Conservation (phyloP, 1,284 basidiomycete species). For the Moniliophthora roreri region DNA sequence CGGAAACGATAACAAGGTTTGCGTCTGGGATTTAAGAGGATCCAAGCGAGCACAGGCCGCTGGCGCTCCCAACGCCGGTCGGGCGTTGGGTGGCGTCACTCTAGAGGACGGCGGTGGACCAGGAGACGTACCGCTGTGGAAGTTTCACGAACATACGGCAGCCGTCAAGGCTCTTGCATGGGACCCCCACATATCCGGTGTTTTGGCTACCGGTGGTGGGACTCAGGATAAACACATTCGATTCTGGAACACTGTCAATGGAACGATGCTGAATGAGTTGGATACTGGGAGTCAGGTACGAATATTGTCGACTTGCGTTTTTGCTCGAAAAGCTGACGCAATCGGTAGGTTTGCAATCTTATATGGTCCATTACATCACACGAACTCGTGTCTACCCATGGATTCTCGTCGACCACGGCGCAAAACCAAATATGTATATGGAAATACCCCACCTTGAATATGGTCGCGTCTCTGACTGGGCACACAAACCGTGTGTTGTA, state of each 20-base stretch:
- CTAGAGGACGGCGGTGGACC: slow-evolving; percentile 38
- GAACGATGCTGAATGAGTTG: slow-evolving; percentile 80
- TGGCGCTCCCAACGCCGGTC: slow-evolving; percentile 20
- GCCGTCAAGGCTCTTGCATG: slow-evolving; percentile 98
- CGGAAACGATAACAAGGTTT: slow-evolving; percentile 98
- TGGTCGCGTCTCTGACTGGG: slow-evolving; percentile 93
- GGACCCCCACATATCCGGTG: slow-evolving; percentile 92
- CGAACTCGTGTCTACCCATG: slow-evolving; percentile 97
- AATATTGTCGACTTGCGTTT: slow-evolving; percentile 8
- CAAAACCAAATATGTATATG: slow-evolving; percentile 99
- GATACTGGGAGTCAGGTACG: slow-evolving; percentile 93
- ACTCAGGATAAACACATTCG: slow-evolving; percentile 97
- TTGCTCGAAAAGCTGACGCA: background rate
- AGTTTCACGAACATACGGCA: slow-evolving; percentile 95
- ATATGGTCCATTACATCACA: slow-evolving; percentile 96
- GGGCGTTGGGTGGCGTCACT: slow-evolving; percentile 27
- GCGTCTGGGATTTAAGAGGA: slow-evolving; percentile 88
- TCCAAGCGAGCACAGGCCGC: slow-evolving; percentile 42
- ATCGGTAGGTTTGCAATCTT: slow-evolving; percentile 87
- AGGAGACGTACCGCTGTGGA: slow-evolving; percentile 71
- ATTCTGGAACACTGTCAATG: slow-evolving; percentile 95
- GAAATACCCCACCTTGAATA: slow-evolving; percentile 92
- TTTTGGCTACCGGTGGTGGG: slow-evolving; percentile 95
- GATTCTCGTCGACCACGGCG: slow-evolving; percentile 90
- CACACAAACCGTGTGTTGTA: slow-evolving; percentile 95